Evolutionary conservation across 2,329 filamentous ascomycete genomes (phyloP).

Genomic region (Exophiala oligosperma): DNA sequence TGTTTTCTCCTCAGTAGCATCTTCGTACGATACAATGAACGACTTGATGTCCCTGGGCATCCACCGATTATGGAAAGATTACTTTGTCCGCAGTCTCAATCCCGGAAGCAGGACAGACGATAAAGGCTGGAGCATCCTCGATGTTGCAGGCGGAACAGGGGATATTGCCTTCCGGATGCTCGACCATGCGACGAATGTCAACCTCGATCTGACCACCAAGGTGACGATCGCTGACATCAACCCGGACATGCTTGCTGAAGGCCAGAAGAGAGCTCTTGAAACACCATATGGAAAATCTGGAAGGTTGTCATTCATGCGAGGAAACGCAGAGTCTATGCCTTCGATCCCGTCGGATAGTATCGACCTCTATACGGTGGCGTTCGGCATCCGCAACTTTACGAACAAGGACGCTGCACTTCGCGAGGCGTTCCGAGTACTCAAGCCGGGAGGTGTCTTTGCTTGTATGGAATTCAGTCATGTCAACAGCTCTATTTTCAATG

Average conservation of each 20-base stretch:
- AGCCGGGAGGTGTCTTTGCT: constrained; percentile 92
- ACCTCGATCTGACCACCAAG: constrained; percentile 74
- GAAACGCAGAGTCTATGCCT: constrained; percentile 78
- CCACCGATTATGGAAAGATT: constrained; percentile 95
- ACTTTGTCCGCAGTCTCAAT: constrained; percentile 90
- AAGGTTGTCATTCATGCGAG: constrained; percentile 74
- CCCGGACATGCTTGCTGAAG: constrained; percentile 87
- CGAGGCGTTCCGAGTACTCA: constrained; percentile 85
- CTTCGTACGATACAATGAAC: constrained; percentile 97
- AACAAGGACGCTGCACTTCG: constrained; percentile 79
- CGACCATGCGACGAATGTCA: constrained; percentile 77
- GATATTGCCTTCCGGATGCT: constrained; percentile 98
- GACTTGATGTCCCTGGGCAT: constrained; percentile 98
- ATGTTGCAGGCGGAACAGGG: constrained; percentile 94
- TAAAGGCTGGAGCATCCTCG: constrained; percentile 73
- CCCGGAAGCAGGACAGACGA: constrained; percentile 61
- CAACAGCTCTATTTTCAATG: constrained; percentile 73
- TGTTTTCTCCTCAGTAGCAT: constrained; percentile 93
- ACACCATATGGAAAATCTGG: constrained; percentile 59
- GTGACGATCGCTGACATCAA: constrained; percentile 98
- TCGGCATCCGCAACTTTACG: constrained; percentile 96
- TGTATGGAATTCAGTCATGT: constrained; percentile 95
- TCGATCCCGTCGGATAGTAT: constrained; percentile 68
- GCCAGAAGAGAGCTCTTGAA: constrained; percentile 70
- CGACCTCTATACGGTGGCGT: constrained; percentile 95